These are phyloP conservation scores for Coriolopsis trogii DNA, from an alignment of 1,284 basidiomycete genomes.

Conservation along the genomic window DNA sequence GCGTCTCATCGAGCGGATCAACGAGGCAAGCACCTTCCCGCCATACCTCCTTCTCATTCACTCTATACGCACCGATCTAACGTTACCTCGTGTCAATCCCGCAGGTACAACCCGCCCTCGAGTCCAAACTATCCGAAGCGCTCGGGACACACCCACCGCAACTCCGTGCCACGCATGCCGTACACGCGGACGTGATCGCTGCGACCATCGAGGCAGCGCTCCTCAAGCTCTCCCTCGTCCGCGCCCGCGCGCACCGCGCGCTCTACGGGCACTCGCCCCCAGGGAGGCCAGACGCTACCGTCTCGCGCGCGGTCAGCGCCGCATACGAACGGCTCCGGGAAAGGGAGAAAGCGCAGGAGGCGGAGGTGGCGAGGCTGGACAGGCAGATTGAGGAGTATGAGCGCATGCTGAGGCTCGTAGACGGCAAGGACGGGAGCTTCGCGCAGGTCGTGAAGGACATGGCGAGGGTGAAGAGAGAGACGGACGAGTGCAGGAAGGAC, in stretches of 20 bases:
- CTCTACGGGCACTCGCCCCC: slow-evolving; percentile 41
- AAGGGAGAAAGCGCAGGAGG: slow-evolving; percentile 40
- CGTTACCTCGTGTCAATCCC: not conserved
- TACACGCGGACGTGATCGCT: slow-evolving; percentile 41
- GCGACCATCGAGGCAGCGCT: slow-evolving; percentile 49
- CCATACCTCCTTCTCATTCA: not conserved
- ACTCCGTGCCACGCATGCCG: slow-evolving; percentile 32
- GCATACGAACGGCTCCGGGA: slow-evolving; percentile 38
- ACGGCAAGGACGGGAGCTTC: slow-evolving; percentile 43
- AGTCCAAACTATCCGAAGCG: slow-evolving; percentile 33
- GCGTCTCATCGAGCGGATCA: slow-evolving; percentile 13
- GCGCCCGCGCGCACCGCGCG: slow-evolving; percentile 40
- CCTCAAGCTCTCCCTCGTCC: slow-evolving; percentile 49
- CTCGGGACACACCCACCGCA: slow-evolving; percentile 34
- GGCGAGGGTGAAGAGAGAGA: slow-evolving; percentile 47
- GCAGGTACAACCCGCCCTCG: slow-evolving; percentile 39
- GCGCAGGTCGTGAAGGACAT: slow-evolving; percentile 52
- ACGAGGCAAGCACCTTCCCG: slow-evolving; percentile 8
- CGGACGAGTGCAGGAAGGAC: slow-evolving; percentile 51
- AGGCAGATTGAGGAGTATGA: slow-evolving; percentile 46
- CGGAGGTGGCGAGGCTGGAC: slow-evolving; percentile 43
- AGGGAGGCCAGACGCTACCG: slow-evolving; percentile 23
- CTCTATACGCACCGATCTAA: not conserved
- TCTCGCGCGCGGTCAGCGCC: slow-evolving; percentile 39
- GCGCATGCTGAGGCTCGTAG: slow-evolving; percentile 42